These are phyloP conservation scores for Kwoniella bestiolae DNA, from an alignment of 768 basidiomycete species.

Conservation along the genomic window DNA sequence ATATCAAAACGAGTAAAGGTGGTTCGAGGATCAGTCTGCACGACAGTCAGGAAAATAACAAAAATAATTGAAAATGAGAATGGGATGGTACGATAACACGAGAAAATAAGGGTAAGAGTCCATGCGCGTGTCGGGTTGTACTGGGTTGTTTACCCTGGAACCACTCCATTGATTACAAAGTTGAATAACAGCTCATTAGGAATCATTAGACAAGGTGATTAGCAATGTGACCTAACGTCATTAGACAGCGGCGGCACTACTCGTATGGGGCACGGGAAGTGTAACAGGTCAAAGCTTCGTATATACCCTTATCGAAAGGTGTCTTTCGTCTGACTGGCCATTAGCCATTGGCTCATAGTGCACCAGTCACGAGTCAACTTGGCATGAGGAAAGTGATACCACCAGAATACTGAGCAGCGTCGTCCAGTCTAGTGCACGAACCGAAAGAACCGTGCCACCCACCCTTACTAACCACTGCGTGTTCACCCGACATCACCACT, in stretches of 20 bases:
- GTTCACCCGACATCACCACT: not conserved
- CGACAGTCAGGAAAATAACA: not conserved
- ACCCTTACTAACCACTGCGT: not conserved
- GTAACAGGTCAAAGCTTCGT: too few relatives aligned
- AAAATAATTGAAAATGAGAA: not conserved
- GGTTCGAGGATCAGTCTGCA: slow-evolving; percentile 11
- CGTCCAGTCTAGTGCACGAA: too few relatives aligned
- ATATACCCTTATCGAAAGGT: too few relatives aligned
- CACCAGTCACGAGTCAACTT: too few relatives aligned
- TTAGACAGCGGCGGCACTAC: too few relatives aligned
- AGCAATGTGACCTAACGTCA: too few relatives aligned
- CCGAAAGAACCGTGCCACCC: not conserved
- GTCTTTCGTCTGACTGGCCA: too few relatives aligned
- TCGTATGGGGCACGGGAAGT: too few relatives aligned
- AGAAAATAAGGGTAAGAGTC: not conserved
- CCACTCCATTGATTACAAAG: too few relatives aligned
- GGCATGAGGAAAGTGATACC: not conserved
- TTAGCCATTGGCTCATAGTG: too few relatives aligned
- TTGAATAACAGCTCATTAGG: too few relatives aligned
- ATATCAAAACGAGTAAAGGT: not conserved
- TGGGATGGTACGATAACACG: slow-evolving; percentile 3
- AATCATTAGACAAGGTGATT: not conserved
- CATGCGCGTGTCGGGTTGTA: not conserved
- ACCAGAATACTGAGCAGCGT: too few relatives aligned
- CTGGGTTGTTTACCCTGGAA: not conserved